Conservation (phyloP, 352 stramenopile species). For the Pythium volutum region DNA sequence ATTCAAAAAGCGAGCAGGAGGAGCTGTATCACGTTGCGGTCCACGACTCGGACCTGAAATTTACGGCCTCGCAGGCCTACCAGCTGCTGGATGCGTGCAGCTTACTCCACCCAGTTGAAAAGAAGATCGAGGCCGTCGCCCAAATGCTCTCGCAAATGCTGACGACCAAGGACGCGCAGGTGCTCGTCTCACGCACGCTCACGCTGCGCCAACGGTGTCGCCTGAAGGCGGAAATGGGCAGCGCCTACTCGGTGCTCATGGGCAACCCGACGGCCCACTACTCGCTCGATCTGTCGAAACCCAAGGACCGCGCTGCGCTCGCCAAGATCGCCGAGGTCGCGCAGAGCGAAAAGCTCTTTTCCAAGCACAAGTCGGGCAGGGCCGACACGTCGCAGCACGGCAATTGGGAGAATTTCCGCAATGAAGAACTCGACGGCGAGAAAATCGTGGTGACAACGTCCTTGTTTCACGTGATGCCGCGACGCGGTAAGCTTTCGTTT, state of each 20-base stretch:
- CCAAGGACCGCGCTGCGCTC: constrained; percentile 70
- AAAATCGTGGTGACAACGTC: constrained; percentile 63
- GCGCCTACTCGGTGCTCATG: constrained; percentile 78
- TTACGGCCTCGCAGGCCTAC: constrained; percentile 76
- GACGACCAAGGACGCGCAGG: constrained; percentile 69
- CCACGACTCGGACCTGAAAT: constrained; percentile 74
- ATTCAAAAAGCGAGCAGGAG: constrained; percentile 62
- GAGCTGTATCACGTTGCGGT: constrained; percentile 77
- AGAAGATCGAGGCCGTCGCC: constrained; percentile 65
- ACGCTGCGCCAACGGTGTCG: constrained; percentile 67
- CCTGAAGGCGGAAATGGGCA: constrained; percentile 81
- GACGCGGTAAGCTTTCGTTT: constrained; percentile 77
- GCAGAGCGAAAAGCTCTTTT: constrained; percentile 81
- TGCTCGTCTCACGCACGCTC: constrained; percentile 61
- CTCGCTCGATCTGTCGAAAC: constrained; percentile 67
- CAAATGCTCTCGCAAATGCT: constrained; percentile 84
- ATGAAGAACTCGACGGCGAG: constrained; percentile 81
- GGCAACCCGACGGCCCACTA: constrained; percentile 86
- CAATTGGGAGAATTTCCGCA: constrained; percentile 92
- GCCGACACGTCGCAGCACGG: constrained; percentile 85
- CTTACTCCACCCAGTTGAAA: constrained; percentile 46
- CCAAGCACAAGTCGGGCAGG: constrained; percentile 42
- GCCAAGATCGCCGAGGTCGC: constrained; percentile 83
- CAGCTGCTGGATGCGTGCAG: constrained; percentile 78
- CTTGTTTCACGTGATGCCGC: constrained; percentile 79